Evolutionary conservation across 371 early-diverging fungal genomes (phyloP), one percentile per base, ranked within the genome.

Genomic region (Quaeritorhiza haematococci): DNA sequence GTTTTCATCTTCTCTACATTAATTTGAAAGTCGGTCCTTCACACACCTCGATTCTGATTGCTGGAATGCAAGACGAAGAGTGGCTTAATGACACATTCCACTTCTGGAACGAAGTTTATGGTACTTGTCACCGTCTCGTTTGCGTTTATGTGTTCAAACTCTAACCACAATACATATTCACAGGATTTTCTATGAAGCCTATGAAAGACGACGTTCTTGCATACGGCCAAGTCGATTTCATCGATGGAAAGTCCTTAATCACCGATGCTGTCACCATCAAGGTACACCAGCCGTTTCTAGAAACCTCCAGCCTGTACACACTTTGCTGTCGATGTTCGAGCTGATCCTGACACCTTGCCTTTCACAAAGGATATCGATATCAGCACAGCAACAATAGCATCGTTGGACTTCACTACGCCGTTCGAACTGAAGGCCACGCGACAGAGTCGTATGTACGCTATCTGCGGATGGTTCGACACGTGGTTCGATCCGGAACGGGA

Each of bases 21-120:
- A 92, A 91, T 61, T 62, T 90, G n/a, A n/a, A n/a, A 60, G 88
- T 97, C 74, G 93, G 91, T 75, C 98, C 98, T 51, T 92, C 91
- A 70, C 85, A 85, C 52, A 89, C 97, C 35, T 86, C 86, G 34
- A 93, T 96, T 83, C 82, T 85, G 59, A 76, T 98, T 70, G 85
- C 94, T 49, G 94, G 86, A 43, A 88, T 96, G 63, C 94, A 94
- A 72, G 94, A 95, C 70, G 90, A 83, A 45, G 92, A 94, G 32
- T 94, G 92, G 84, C 88, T 94, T 64, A 85, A 85, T 71, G 93
- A 84, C 75, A 81, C 44, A 74, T 56, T 56, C 32, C 33, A 48
- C 38, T 75, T 58, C 48, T 79, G 76, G 76, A 66, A 67, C 58
- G 69, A 74, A 59, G 76, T 78, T 6, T 71, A 69, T 58, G 84